Base-by-base conservation (phyloP, 805 yeast genomes). In the Saccharomyces kudriavzevii region DNA sequence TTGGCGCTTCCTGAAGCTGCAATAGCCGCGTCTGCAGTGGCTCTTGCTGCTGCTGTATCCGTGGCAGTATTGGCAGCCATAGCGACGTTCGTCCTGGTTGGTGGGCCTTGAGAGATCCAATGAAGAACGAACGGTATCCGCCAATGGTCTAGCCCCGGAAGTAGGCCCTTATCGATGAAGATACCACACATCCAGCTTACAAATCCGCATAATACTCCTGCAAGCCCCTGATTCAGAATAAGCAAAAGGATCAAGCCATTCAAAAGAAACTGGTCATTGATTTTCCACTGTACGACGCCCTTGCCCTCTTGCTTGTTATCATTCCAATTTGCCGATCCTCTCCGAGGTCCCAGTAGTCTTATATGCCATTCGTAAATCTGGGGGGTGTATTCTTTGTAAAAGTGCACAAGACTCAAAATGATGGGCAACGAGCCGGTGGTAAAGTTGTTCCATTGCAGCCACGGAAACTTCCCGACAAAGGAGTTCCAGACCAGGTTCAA, bases 401-500 rank as follows among this genome's bases (percentile, higher is more conserved):
- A 72, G 56, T 72, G 77, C 28, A 74, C 61, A 45, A 76, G 57
- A 1, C 74, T 70, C 56, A 74, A 59, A 1, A 74, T 29, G 2
- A 75, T 49, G 0, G 79, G 77, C 48, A 76, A 60, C 24, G 79
- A 71, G 1, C 82, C 83, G 1, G 75, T 64, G 0, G 77, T 67
- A 6, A 75, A 61, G 13, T 63, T 56, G 26, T 66, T 65, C 55
- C 80, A 81, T 17, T 80, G 29, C 49, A 74, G 70, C 57, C 71
- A 54, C 1, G 75, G 73, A 11, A 6, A 35, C 24, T 35, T 22
- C 10, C 43, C 43, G 4, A 72, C 31, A 1, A 72, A 17, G 4
- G 55, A 48, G 55, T 70, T 71, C 11, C 60, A 45, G 1, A 67
- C 40, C 31, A 67, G 45, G 20, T 76, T 73, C 40, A 75, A 52